A percentile compares a stretch with the other conserved stretches of the same genome.
phyloP scores from a whole-genome alignment of 2,329 filamentous ascomycete species.

The Phialophora chinensis region DNA sequence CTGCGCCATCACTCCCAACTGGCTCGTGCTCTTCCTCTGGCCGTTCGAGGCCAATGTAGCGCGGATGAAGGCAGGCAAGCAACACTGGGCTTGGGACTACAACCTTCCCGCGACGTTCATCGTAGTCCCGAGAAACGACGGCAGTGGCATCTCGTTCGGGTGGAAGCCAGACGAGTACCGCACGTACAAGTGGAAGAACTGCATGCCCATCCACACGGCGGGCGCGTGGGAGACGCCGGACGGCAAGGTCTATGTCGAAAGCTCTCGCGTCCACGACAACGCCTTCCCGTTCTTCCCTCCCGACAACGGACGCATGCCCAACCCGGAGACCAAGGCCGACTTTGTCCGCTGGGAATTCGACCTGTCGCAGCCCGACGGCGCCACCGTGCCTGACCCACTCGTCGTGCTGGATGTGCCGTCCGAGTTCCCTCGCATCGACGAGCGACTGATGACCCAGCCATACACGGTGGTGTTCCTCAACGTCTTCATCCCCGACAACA shows the following conservation, averaged over 20 bases:
- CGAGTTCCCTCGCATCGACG: conserved; percentile 27
- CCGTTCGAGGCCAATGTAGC: conserved; percentile 26
- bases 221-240: conserved; percentile 19
- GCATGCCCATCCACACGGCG: conserved; percentile 24
- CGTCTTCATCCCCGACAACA: conserved; percentile 16
- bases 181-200: conserved; percentile 24
- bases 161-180: conserved; percentile 20
- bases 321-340: conserved; percentile 22
- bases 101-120: conserved; percentile 21
- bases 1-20: conserved; percentile 24
- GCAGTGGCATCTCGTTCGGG: neutral
- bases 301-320: conserved; percentile 10
- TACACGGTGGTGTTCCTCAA: conserved; percentile 20
- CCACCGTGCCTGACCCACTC: conserved; percentile 4
- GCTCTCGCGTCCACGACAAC: conserved; percentile 22
- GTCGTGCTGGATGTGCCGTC: conserved; percentile 24
- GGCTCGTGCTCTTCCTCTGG: conserved; percentile 20
- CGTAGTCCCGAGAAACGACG: conserved; percentile 18
- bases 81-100: conserved; percentile 27
- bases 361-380: conserved; percentile 1
- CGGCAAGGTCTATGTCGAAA: conserved; percentile 22
- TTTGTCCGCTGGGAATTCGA: conserved; percentile 28
- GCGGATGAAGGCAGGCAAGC: conserved; percentile 22
- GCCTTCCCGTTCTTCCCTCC: conserved; percentile 23
- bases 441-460: conserved; percentile 25